Evolutionary conservation across 495 filamentous ascomycete species (phyloP).

Genomic region (Penicillium verhagenii): DNA sequence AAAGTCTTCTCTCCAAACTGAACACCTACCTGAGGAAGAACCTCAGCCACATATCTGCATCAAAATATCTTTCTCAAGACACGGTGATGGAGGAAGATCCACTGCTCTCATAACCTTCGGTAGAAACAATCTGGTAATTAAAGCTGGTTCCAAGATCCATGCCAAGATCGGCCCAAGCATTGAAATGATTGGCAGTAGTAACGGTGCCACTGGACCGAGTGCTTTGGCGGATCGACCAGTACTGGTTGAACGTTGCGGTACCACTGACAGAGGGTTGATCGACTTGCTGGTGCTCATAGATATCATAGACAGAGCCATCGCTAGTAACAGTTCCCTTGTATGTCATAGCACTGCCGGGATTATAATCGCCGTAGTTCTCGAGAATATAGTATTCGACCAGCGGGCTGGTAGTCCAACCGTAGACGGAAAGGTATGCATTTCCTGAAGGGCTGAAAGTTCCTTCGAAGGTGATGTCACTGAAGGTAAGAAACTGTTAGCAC

Average conservation of each 20-base stretch:
- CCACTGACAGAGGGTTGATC: conserved; percentile 62
- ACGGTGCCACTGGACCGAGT: conserved; percentile 55
- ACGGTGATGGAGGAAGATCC: conserved; percentile 53
- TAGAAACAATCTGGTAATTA: conserved; percentile 62
- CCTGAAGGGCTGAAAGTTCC: conserved; percentile 56
- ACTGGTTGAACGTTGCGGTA: conserved; percentile 61
- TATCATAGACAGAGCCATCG: conserved; percentile 64
- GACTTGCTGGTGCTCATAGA: conserved; percentile 56
- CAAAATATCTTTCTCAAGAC: conserved; percentile 7
- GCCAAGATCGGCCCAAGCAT: conserved; percentile 53
- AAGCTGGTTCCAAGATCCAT: conserved; percentile 49
- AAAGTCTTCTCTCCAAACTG: not conserved
- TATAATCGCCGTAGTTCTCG: conserved; percentile 56
- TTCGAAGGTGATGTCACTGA: conserved; percentile 52
- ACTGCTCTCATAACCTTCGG: conserved; percentile 58
- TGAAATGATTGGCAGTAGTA: conserved; percentile 58
- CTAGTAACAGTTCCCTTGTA: conserved; percentile 54
- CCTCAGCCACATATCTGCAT: too few species aligned
- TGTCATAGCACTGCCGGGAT: conserved; percentile 46
- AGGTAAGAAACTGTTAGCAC: not conserved
- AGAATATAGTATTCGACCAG: conserved; percentile 66
- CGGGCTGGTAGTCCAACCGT: conserved; percentile 62
- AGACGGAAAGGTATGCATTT: conserved; percentile 59
- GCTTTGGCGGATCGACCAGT: conserved; percentile 55
- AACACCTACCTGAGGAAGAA: not conserved